Conservation (phyloP, 805 yeast genomes). For the Pachysolen tannophilus region DNA sequence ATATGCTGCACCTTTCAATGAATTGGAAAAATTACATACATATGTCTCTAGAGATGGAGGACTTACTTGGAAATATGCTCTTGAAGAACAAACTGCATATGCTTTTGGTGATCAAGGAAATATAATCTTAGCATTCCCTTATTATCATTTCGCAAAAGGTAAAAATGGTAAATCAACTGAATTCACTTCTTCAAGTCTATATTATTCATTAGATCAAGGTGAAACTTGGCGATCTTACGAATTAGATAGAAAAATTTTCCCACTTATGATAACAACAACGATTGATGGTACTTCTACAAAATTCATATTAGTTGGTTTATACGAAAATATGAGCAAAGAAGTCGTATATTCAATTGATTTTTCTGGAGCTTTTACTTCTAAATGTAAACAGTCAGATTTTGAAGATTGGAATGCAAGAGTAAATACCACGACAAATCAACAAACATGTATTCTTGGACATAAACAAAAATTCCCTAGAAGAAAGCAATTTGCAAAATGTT, state of each 20-base stretch:
- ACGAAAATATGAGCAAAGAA: conserved; percentile 12
- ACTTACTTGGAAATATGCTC: conserved; percentile 51
- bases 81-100: conserved; percentile 44
- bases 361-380: conserved; percentile 39
- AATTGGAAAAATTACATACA: conserved; percentile 24
- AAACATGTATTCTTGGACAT: conserved; percentile 62
- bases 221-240: conserved; percentile 46
- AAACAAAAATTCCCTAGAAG: conserved; percentile 57
- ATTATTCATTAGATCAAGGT: conserved; percentile 70
- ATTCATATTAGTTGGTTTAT: conserved; percentile 43
- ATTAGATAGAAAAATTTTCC: conserved; percentile 35
- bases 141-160: conserved; percentile 17
- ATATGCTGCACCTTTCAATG: conserved; percentile 12
- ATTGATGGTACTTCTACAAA: conserved; percentile 63
- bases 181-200: conserved; percentile 14
- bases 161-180: conserved; percentile 28
- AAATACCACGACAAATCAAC: conserved; percentile 21
- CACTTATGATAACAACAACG: conserved; percentile 41
- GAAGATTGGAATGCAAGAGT: conserved; percentile 57
- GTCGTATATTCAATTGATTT: conserved; percentile 44
- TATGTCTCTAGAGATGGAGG: conserved; percentile 76
- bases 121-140: conserved; percentile 53
- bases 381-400: conserved; percentile 44
- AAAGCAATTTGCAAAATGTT: conserved; percentile 57
- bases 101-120: conserved; percentile 78